Evolutionary conservation across 768 basidiomycete genomes (phyloP).

Genomic region (Psilocybe cubensis): DNA sequence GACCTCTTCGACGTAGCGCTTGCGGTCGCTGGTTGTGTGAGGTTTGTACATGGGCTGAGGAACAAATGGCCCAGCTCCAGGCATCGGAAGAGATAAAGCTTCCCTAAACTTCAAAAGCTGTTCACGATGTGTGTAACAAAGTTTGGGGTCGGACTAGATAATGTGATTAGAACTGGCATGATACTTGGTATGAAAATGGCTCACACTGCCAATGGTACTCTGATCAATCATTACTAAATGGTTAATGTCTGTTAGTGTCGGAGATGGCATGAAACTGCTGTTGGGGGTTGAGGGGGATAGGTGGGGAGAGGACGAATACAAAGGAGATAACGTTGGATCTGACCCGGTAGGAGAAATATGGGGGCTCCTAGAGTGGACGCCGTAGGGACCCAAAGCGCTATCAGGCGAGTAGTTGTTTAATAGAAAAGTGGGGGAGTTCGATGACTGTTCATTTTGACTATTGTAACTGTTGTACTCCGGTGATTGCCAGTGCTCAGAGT

Average conservation of each 20-base stretch:
- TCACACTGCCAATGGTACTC: constrained; percentile 8
- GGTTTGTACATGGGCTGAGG: constrained; percentile 78
- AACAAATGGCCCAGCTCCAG: constrained; percentile 52
- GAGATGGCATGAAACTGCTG: constrained; percentile 20
- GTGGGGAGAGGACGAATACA: constrained; percentile 20
- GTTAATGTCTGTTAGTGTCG: constrained; percentile 18
- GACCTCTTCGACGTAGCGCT: constrained; percentile 77
- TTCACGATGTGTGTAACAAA: constrained; percentile 44
- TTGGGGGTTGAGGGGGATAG: constrained; percentile 22
- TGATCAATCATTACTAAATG: constrained; percentile 16
- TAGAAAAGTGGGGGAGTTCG: constrained; percentile 8
- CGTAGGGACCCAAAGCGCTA: constrained; percentile 7
- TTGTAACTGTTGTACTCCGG: neutral
- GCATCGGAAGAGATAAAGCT: constrained; percentile 38
- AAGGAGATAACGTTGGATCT: constrained; percentile 20
- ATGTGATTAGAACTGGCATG: constrained; percentile 9
- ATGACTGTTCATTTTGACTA: constrained; percentile 3
- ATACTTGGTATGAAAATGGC: neutral
- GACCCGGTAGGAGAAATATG: constrained; percentile 20
- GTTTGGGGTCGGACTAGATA: constrained; percentile 26
- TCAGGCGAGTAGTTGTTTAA: constrained; percentile 15
- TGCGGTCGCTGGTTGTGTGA: constrained; percentile 75
- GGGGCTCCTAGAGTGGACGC: constrained; percentile 5
- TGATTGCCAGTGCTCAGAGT: constrained; percentile 9
- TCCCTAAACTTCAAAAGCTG: constrained; percentile 49